Percentiles rank a stretch among this genome's conserved stretches.
Evolutionary conservation across 208 protist species (phyloP).

Genomic region (Crithidia mellificae): DNA sequence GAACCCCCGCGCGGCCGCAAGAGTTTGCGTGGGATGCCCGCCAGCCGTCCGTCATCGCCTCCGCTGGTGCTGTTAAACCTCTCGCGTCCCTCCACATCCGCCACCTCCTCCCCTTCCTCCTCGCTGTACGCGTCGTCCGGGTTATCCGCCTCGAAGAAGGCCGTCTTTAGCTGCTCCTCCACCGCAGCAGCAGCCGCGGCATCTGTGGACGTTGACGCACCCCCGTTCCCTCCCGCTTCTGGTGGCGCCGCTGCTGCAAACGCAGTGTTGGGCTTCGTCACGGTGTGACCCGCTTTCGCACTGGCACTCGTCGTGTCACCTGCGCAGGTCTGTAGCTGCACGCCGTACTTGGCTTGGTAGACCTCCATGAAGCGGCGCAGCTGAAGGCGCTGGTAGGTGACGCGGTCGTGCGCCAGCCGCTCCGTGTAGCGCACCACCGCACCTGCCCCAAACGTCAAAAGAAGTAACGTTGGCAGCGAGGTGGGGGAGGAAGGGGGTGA

Average conservation of each 20-base stretch:
- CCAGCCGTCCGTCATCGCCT: background rate
- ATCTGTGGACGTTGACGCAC: too few species aligned
- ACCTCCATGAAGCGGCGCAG: slow-evolving; percentile 55
- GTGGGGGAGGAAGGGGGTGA: background rate
- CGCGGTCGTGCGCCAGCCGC: slow-evolving; percentile 52
- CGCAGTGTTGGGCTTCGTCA: background rate
- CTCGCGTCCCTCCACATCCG: background rate
- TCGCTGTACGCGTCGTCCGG: slow-evolving; percentile 17
- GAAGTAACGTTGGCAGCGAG: slow-evolving; percentile 31
- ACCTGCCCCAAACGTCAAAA: slow-evolving; percentile 43
- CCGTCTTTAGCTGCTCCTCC: slow-evolving; percentile 6
- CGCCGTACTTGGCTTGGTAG: slow-evolving; percentile 59
- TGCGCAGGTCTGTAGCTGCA: slow-evolving; percentile 22
- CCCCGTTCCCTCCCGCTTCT: background rate
- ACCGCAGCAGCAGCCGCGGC: background rate
- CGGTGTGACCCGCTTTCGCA: background rate
- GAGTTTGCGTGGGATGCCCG: too few species aligned
- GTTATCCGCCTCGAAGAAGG: slow-evolving; percentile 7
- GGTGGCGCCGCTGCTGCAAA: background rate
- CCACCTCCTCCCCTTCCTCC: background rate
- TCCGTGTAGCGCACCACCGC: slow-evolving; percentile 53
- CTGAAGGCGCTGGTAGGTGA: slow-evolving; percentile 63
- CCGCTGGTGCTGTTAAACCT: too few species aligned
- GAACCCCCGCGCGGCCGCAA: too few species aligned
- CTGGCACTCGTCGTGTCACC: background rate